Percentiles rank a stretch among this genome's conserved stretches.
phyloP scores from a whole-genome alignment of 768 basidiomycete genomes.

The Arthromyces matolae region DNA sequence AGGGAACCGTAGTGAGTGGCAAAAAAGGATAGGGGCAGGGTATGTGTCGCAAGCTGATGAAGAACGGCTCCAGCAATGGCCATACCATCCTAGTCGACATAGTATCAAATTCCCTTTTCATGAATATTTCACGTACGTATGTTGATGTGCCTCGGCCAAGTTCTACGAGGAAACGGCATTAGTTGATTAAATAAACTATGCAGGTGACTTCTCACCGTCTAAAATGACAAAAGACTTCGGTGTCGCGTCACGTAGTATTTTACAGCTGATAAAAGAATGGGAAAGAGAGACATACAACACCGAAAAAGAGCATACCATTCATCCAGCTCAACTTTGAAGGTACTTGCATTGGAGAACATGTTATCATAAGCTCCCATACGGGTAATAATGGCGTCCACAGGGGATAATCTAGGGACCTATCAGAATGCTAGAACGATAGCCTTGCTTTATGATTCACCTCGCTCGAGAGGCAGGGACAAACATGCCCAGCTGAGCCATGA shows the following conservation, averaged over 20 bases:
- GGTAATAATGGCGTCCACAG: constrained; percentile 89
- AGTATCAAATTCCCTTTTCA: not conserved
- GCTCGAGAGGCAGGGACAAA: constrained; percentile 84
- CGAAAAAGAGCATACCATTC: constrained; percentile 62
- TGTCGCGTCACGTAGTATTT: constrained; percentile 90
- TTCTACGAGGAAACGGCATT: constrained; percentile 45
- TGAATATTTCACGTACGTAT: constrained; percentile 45
- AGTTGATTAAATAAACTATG: constrained; percentile 4
- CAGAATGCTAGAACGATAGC: not conserved
- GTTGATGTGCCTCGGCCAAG: constrained; percentile 95
- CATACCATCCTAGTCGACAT: constrained; percentile 81
- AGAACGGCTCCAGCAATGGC: constrained; percentile 94
- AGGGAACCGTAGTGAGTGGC: constrained; percentile 97
- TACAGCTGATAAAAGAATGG: constrained; percentile 53
- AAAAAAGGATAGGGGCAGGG: constrained; percentile 89
- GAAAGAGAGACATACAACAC: not conserved
- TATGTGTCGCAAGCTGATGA: constrained; percentile 92
- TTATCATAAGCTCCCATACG: constrained; percentile 99
- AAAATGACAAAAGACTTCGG: constrained; percentile 92
- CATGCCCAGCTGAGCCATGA: constrained; percentile 96
- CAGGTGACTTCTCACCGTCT: constrained; percentile 59
- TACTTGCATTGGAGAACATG: constrained; percentile 91
- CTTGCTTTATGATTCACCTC: constrained; percentile 39
- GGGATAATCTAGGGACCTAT: constrained; percentile 56
- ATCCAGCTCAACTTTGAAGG: constrained; percentile 98